Percentiles rank a stretch among this genome's conserved stretches.
Conservation (phyloP, 1,284 basidiomycete genomes). For the Malassezia caprae region DNA sequence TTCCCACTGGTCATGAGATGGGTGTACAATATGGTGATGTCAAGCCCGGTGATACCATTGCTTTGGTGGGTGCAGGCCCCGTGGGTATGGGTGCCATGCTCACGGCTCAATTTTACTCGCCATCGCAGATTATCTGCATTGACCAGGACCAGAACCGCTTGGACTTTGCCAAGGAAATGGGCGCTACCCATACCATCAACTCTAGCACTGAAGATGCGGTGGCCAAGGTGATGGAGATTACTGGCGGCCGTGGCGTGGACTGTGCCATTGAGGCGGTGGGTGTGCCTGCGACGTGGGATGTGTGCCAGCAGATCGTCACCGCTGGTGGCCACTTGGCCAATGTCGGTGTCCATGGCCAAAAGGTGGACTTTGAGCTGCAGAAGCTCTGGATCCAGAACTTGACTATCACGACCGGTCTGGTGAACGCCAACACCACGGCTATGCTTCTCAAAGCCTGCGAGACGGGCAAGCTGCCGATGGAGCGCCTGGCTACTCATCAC, state of each 20-base stretch:
- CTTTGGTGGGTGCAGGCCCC: neutral
- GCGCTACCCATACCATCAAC: constrained; percentile 1
- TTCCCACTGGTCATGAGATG: constrained; percentile 1
- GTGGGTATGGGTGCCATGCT: neutral
- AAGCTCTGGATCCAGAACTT: constrained; percentile 2
- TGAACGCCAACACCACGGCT: constrained; percentile 1
- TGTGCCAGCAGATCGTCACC: neutral
- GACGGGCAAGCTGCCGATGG: constrained; percentile 1
- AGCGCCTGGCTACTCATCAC: neutral
- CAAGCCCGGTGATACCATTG: neutral
- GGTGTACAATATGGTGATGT: constrained; percentile 2
- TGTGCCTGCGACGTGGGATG: neutral
- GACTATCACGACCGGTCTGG: neutral
- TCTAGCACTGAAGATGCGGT: neutral
- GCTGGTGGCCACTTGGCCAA: neutral
- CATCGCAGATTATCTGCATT: neutral
- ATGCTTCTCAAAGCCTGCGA: constrained; percentile 1
- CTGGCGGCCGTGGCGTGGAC: neutral
- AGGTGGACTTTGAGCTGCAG: constrained; percentile 3
- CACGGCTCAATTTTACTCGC: neutral
- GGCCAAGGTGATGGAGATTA: constrained; percentile 1
- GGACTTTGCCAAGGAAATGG: neutral
- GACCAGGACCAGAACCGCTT: neutral
- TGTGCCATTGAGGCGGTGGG: neutral
- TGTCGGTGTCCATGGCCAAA: constrained; percentile 1